Percentiles rank a stretch among this genome's conserved stretches.
These are phyloP conservation scores for Bruguiera parviflora DNA, from an alignment of 345 rosid species.

Conservation along the genomic window DNA sequence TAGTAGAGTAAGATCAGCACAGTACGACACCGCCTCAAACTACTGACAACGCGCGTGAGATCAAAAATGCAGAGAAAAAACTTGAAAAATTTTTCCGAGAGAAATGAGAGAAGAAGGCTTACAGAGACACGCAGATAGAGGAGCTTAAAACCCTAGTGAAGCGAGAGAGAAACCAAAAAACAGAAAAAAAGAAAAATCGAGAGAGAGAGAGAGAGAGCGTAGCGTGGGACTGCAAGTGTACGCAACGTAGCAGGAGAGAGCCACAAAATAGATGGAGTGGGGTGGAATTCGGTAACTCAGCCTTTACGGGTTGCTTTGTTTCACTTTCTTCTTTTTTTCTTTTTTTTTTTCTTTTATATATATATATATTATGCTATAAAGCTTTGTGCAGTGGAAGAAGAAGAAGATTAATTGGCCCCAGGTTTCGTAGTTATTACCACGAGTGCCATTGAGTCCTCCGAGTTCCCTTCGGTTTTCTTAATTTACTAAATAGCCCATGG, in stretches of 20 bases:
- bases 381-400: too few relatives aligned
- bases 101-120: not conserved
- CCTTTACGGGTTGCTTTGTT: constrained; percentile 6
- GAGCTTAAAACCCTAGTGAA: constrained; percentile 1
- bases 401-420: too few relatives aligned
- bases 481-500: too few relatives aligned
- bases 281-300: not conserved
- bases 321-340: not conserved
- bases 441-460: too few relatives aligned
- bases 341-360: too few relatives aligned
- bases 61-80: not conserved
- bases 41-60: not conserved
- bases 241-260: constrained; percentile 12
- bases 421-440: too few relatives aligned
- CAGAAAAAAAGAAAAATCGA: not conserved
- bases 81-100: not conserved
- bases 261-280: too few relatives aligned
- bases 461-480: too few relatives aligned
- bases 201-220: not conserved
- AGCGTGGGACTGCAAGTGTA: not conserved
- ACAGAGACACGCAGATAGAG: not conserved
- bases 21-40: too few relatives aligned
- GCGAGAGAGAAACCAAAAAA: not conserved
- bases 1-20: not conserved
- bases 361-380: too few relatives aligned